Conservation (phyloP, 1,284 basidiomycete genomes). For the Fomitiporia mediterranea region DNA sequence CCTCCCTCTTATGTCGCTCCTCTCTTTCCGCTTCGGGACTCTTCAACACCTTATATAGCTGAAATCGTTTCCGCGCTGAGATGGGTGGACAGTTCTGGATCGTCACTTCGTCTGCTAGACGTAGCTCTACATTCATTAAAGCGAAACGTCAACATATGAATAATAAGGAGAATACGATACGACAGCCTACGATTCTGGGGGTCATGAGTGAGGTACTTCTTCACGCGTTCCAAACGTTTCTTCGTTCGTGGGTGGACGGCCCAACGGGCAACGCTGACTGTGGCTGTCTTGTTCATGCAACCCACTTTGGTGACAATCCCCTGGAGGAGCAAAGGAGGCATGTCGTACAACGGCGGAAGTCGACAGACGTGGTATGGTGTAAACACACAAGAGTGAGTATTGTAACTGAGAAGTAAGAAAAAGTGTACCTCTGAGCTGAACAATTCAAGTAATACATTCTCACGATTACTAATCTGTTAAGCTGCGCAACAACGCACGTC, state of each 20-base stretch:
- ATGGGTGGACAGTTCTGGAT: slow-evolving; percentile 77
- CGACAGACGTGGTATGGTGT: neutral
- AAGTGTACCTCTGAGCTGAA: neutral
- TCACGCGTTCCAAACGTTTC: slow-evolving; percentile 70
- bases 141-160: neutral
- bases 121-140: slow-evolving; percentile 45
- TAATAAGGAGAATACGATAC: neutral
- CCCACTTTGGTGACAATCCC: slow-evolving; percentile 75
- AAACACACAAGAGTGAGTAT: neutral
- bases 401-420: neutral
- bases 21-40: slow-evolving; percentile 64
- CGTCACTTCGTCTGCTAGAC: slow-evolving; percentile 60
- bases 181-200: slow-evolving; percentile 51
- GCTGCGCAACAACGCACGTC: neutral
- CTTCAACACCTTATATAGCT: slow-evolving; percentile 56
- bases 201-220: slow-evolving; percentile 74
- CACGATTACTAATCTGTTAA: slow-evolving; percentile 6
- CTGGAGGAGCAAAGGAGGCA: slow-evolving; percentile 71
- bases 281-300: slow-evolving; percentile 77
- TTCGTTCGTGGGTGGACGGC: slow-evolving; percentile 63
- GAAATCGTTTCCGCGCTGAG: slow-evolving; percentile 72
- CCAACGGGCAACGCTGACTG: slow-evolving; percentile 70
- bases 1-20: slow-evolving; percentile 6
- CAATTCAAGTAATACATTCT: neutral
- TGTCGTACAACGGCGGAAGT: slow-evolving; percentile 28